Evolutionary conservation across 257 asterid species (phyloP), one percentile per base, ranked within the genome.

Genomic region (Solanum sejunctum): DNA sequence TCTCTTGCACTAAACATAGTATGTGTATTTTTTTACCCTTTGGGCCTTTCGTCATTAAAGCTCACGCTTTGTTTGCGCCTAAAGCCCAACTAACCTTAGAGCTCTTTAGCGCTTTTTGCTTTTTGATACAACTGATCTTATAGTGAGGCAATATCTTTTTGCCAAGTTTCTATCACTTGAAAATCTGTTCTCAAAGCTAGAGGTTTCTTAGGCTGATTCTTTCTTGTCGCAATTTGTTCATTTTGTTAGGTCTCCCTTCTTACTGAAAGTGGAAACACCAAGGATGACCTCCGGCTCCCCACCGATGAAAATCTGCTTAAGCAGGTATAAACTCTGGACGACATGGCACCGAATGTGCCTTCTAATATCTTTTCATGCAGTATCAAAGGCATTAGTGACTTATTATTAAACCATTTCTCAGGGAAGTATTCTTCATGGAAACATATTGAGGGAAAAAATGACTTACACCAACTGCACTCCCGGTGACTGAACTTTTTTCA

Each of bases 231-330:
- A 21, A 15, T 54, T 86, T 12, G 60, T 75, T 75, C 23, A 5
- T 75, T 75, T 75, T 52, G 57, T 51, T 55, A 94, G 98, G 97
- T 94, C 85, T 92, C 95, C 41, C 94, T 93, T 87, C 91, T 94
- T 88, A 94, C 98, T 86, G 98, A 93, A 43, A 94, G 83, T 85
- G 98, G 97, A 58, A 89, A 87, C 73, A 93, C 97, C 56, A 94
- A 94, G 84, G 98, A 94, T 87, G 96, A 94, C 85, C 85, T 93
- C 86, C 90, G 84, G 91, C 98, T 94, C 84, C 97, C 98, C 49
- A 91, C 94, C 3, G 97, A 94, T 89, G 98, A 93, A 13, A 84
- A 3, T 89, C 93, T 94, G 85, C 97, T 93, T 66, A 81, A 73
- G 85, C 97, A 89, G 93, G 98, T 91, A 75, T 47, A 28, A 36